These are phyloP conservation scores for Magnusiomyces paraingens DNA, from an alignment of 1,139 yeast species.

Conservation along the genomic window DNA sequence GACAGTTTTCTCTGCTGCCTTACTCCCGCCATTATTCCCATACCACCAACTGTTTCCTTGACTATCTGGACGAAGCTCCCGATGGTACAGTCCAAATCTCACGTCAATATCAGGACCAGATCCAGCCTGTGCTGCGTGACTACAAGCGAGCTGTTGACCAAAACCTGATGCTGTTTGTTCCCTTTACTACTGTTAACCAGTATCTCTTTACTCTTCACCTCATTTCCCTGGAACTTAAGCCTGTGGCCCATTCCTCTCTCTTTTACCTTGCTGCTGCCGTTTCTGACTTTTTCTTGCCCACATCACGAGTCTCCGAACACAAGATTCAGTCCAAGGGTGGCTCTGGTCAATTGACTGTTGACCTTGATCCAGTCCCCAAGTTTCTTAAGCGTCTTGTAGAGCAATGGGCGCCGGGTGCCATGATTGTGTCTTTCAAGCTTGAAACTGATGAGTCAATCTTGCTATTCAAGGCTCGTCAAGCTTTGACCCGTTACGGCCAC, in stretches of 20 bases:
- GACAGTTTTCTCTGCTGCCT: constrained; percentile 88
- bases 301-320: constrained; percentile 79
- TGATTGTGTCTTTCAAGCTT: constrained; percentile 90
- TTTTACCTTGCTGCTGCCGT: constrained; percentile 97
- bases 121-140: constrained; percentile 59
- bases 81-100: constrained; percentile 41
- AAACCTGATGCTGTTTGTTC: constrained; percentile 59
- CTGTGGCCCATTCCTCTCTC: constrained; percentile 36
- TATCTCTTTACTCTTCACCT: constrained; percentile 75
- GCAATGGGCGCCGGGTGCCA: constrained; percentile 90
- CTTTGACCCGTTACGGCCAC: constrained; percentile 79
- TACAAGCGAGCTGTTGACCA: constrained; percentile 56
- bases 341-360: constrained; percentile 67
- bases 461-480: constrained; percentile 67
- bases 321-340: constrained; percentile 78
- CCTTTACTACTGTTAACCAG: constrained; percentile 93
- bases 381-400: constrained; percentile 77
- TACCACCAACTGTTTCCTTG: constrained; percentile 77
- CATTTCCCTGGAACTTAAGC: constrained; percentile 54
- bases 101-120: constrained; percentile 52
- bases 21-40: constrained; percentile 85
- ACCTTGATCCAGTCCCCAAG: constrained; percentile 93
- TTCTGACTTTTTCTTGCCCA: constrained; percentile 89
- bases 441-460: constrained; percentile 78
- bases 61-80: constrained; percentile 50